phyloP scores from a whole-genome alignment of 768 basidiomycete species.

The Mycena haematopus region DNA sequence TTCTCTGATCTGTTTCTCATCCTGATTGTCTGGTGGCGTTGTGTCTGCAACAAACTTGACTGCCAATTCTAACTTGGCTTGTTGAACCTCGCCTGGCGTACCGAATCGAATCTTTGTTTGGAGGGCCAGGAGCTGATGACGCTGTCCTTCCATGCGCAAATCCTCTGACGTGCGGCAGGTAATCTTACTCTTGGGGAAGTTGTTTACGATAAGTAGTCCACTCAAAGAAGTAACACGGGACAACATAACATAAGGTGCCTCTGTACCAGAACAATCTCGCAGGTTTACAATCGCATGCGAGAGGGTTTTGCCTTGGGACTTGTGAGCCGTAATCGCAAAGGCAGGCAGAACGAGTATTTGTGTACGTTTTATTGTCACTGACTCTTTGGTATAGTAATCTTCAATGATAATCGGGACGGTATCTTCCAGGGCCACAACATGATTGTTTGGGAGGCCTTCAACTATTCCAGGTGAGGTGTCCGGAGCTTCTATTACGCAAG shows the following conservation, averaged over 20 bases:
- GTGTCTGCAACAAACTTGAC: no score
- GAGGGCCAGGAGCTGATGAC: not conserved
- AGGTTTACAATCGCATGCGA: constrained; percentile 31
- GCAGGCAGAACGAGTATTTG: constrained; percentile 38
- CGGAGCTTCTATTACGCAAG: constrained; percentile 28
- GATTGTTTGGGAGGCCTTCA: constrained; percentile 15
- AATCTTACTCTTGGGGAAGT: not conserved
- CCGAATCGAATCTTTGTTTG: no score
- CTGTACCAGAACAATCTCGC: constrained; percentile 21
- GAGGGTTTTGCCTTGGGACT: constrained; percentile 38
- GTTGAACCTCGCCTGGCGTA: no score
- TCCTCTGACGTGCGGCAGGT: constrained; percentile 3
- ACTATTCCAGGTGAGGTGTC: constrained; percentile 18
- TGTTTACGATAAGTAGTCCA: not conserved
- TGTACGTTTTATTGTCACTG: constrained; percentile 15
- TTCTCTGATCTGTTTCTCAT: no score
- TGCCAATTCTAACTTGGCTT: no score
- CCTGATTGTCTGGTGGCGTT: no score
- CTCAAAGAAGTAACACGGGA: constrained; percentile 28
- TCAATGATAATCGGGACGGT: constrained; percentile 1
- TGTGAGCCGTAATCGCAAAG: constrained; percentile 38
- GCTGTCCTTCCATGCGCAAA: not conserved
- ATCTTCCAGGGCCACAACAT: constrained; percentile 32
- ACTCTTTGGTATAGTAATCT: not conserved
- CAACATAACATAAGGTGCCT: constrained; percentile 40